Percentiles rank a stretch among this genome's conserved stretches.
Conservation (phyloP, 495 filamentous ascomycete genomes). For the Penicillium cosmopolitanum region DNA sequence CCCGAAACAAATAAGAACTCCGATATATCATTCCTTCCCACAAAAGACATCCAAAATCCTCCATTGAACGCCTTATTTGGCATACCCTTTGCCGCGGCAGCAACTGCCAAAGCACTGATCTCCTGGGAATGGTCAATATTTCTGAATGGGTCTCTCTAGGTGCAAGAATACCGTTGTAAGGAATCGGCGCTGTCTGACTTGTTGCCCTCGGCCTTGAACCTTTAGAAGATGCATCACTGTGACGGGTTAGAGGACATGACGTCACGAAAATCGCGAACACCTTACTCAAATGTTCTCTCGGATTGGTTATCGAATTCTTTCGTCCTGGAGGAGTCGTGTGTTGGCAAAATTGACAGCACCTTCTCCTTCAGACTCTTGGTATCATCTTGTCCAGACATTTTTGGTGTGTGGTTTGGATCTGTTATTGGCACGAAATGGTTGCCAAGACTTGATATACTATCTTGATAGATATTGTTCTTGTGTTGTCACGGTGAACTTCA, state of each 20-base stretch:
- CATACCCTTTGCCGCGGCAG: conserved; percentile 20
- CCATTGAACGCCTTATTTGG: not conserved
- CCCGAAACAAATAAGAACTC: conserved; percentile 5
- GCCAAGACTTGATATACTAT: not conserved
- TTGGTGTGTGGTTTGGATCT: not conserved
- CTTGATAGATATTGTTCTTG: not conserved
- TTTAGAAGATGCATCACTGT: conserved; percentile 15
- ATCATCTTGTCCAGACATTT: conserved; percentile 14
- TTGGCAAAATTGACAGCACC: conserved; percentile 18
- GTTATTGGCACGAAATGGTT: not conserved
- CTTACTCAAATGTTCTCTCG: conserved; percentile 24
- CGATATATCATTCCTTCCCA: not conserved
- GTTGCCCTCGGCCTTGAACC: conserved; percentile 4
- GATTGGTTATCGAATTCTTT: conserved; percentile 17
- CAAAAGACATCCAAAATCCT: not conserved
- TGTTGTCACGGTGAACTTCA: not conserved
- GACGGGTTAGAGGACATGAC: conserved; percentile 17
- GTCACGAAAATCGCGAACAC: conserved; percentile 16
- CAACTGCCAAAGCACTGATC: conserved; percentile 29
- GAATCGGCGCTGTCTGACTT: conserved; percentile 9
- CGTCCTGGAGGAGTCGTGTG: conserved; percentile 11
- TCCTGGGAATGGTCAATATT: conserved; percentile 23
- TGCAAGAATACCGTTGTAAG: conserved; percentile 25
- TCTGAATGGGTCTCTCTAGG: conserved; percentile 7
- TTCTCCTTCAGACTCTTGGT: conserved; percentile 18